Evolutionary conservation across 2,329 filamentous ascomycete species (phyloP).

Genomic region (Cladophialophora psammophila): DNA sequence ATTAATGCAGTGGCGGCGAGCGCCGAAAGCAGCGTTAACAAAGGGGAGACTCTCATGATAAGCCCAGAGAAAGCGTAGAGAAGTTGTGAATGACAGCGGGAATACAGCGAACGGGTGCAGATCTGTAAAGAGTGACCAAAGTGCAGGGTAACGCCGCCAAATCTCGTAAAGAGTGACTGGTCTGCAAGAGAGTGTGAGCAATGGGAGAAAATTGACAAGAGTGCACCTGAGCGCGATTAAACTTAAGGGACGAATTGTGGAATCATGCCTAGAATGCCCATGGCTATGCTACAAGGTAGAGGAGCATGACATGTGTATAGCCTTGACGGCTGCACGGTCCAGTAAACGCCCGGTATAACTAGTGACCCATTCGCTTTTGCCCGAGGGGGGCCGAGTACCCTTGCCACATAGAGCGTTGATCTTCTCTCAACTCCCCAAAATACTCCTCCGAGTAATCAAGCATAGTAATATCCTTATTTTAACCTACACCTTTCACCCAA

Average conservation of each 20-base stretch:
- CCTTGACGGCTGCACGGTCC: background rate
- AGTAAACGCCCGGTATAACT: background rate
- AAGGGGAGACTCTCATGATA: conserved; percentile 14
- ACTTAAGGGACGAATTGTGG: background rate
- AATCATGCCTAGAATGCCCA: background rate
- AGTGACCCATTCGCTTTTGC: background rate
- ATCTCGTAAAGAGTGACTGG: conserved; percentile 2
- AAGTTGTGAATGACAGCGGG: background rate
- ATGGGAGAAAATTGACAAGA: background rate
- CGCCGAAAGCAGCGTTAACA: conserved; percentile 13
- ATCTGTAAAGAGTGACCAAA: background rate
- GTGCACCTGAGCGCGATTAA: background rate
- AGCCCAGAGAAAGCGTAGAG: background rate
- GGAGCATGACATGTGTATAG: background rate
- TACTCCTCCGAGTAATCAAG: background rate
- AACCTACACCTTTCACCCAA: background rate
- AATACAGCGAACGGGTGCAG: background rate
- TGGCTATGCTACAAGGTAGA: background rate
- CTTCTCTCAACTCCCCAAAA: background rate
- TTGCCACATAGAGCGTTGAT: background rate
- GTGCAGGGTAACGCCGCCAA: background rate
- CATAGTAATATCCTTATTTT: background rate
- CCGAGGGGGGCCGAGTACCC: background rate
- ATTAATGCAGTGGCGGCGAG: conserved; percentile 3
- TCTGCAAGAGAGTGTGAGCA: conserved; percentile 6